phyloP scores from a whole-genome alignment of 306 rosid genomes.

The Abrus pulchellus region DNA sequence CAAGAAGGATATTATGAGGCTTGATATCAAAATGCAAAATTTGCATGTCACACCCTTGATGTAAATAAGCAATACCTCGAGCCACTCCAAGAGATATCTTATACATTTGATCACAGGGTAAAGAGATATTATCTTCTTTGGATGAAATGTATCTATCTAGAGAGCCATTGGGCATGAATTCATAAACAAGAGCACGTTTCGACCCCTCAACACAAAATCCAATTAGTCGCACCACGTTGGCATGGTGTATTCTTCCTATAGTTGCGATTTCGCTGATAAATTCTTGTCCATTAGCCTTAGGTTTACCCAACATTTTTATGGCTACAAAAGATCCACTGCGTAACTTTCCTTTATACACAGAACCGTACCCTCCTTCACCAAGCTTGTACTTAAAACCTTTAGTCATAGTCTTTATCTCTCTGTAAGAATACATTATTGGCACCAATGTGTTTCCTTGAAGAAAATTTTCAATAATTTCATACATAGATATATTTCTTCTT shows the following conservation, averaged over 20 bases:
- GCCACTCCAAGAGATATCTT: slow-evolving; percentile 50
- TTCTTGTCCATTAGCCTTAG: slow-evolving; percentile 41
- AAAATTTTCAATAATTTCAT: slow-evolving; percentile 35
- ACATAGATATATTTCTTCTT: slow-evolving; percentile 30
- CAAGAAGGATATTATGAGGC: slow-evolving; percentile 52
- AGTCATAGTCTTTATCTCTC: slow-evolving; percentile 37
- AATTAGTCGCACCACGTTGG: slow-evolving; percentile 39
- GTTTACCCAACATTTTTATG: slow-evolving; percentile 37
- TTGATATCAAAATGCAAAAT: slow-evolving; percentile 54
- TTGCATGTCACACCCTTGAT: slow-evolving; percentile 48
- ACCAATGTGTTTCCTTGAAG: neutral
- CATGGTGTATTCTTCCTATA: slow-evolving; percentile 50
- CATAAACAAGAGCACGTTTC: slow-evolving; percentile 46
- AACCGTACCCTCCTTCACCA: slow-evolving; percentile 43
- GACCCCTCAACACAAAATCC: slow-evolving; percentile 40
- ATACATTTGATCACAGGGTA: slow-evolving; percentile 14
- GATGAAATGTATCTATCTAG: slow-evolving; percentile 43
- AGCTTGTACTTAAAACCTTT: slow-evolving; percentile 6
- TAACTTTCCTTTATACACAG: slow-evolving; percentile 43
- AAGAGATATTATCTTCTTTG: neutral
- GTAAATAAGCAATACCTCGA: slow-evolving; percentile 41
- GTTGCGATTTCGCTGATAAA: slow-evolving; percentile 47
- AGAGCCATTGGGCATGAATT: slow-evolving; percentile 48
- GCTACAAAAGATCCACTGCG: slow-evolving; percentile 39
- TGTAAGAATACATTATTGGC: slow-evolving; percentile 35